Conservation (phyloP, 257 asterid species). For the Plantago elongata region DNA sequence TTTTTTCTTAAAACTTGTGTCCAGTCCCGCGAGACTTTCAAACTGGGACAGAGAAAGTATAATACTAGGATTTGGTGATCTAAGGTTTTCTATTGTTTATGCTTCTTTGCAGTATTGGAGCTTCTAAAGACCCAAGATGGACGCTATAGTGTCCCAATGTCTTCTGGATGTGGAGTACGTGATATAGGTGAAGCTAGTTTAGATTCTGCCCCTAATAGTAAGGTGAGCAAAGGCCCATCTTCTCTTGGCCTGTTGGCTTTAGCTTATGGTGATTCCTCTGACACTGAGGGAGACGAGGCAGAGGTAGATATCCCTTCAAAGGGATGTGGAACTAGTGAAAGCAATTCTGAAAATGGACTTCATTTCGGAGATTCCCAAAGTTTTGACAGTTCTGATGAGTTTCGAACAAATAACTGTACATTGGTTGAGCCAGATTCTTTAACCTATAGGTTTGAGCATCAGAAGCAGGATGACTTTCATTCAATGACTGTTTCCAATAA, state of each 20-base stretch:
- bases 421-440: constrained; percentile 35
- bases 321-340: constrained; percentile 26
- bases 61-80: constrained; percentile 1
- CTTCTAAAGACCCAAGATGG: constrained; percentile 35
- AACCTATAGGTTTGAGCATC: constrained; percentile 36
- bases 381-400: constrained; percentile 32
- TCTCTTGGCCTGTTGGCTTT: constrained; percentile 87
- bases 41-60: too few relatives aligned
- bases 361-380: constrained; percentile 28
- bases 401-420: constrained; percentile 25
- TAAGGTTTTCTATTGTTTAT: constrained; percentile 8
- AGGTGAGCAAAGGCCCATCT: constrained; percentile 44
- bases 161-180: constrained; percentile 36
- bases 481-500: constrained; percentile 24
- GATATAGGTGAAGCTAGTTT: constrained; percentile 28
- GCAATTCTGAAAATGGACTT: constrained; percentile 24
- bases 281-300: constrained; percentile 63
- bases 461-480: constrained; percentile 25
- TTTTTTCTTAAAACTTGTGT: too few relatives aligned
- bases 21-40: too few relatives aligned
- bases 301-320: constrained; percentile 37
- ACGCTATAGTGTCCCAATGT: constrained; percentile 32
- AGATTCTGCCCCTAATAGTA: constrained; percentile 32
- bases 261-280: constrained; percentile 75
- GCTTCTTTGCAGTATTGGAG: constrained; percentile 37